Evolutionary conservation across 805 yeast species (phyloP).

Genomic region (Nakazawaea peltata): DNA sequence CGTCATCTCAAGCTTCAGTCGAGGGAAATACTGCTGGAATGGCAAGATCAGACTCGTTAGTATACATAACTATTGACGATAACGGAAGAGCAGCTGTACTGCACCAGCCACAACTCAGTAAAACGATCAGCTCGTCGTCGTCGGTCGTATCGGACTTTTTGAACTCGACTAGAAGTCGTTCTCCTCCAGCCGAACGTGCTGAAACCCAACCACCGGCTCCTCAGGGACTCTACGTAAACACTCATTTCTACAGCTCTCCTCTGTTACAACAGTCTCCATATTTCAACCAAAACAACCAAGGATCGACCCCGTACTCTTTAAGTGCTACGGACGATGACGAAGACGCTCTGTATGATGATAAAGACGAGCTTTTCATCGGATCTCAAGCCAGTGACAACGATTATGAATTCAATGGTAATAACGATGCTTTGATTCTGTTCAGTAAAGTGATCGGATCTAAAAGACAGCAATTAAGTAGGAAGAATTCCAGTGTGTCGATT

Average conservation of each 20-base stretch:
- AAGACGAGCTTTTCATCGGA: background rate
- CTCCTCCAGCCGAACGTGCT: conserved; percentile 9
- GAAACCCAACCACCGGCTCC: background rate
- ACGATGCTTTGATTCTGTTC: conserved; percentile 9
- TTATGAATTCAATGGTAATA: background rate
- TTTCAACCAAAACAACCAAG: no score
- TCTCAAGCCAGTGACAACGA: background rate
- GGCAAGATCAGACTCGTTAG: conserved; percentile 3
- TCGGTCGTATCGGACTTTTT: conserved; percentile 3
- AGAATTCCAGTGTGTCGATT: conserved; percentile 7
- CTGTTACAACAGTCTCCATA: no score
- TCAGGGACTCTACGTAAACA: background rate
- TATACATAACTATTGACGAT: conserved; percentile 7
- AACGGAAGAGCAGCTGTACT: conserved; percentile 9
- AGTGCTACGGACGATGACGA: conserved; percentile 8
- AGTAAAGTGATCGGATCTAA: conserved; percentile 8
- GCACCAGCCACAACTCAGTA: conserved; percentile 5
- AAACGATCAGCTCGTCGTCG: conserved; percentile 8
- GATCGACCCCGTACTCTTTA: conserved; percentile 4
- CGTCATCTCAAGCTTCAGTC: background rate
- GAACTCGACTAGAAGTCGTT: conserved; percentile 6
- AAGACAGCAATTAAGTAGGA: conserved; percentile 8
- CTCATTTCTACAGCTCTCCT: no score
- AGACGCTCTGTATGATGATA: background rate
- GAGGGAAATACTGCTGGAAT: background rate